phyloP scores from a whole-genome alignment of 2,329 filamentous ascomycete genomes.

The Tetracladium maxilliforme region DNA sequence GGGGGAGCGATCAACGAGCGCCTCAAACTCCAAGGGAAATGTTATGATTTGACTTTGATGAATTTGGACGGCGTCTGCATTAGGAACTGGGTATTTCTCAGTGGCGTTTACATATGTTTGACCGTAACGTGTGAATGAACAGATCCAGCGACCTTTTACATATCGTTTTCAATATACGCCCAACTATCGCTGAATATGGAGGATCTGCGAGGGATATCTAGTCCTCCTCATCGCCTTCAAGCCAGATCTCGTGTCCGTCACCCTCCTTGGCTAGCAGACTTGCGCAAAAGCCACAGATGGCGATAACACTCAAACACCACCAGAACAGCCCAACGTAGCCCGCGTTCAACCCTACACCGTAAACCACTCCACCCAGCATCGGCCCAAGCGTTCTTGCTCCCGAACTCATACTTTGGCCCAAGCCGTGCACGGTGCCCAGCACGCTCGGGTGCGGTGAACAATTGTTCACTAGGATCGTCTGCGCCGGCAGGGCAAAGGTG shows the following conservation, averaged over 20 bases:
- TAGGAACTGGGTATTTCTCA: too few species aligned
- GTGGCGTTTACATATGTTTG: too few species aligned
- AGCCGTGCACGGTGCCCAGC: constrained; percentile 39
- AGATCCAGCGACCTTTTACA: too few species aligned
- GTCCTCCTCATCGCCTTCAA: constrained; percentile 43
- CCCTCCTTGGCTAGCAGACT: constrained; percentile 44
- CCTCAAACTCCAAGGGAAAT: too few species aligned
- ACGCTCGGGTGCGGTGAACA: constrained; percentile 42
- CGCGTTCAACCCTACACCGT: constrained; percentile 39
- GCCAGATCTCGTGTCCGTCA: constrained; percentile 48
- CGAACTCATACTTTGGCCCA: constrained; percentile 43
- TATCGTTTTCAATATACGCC: too few species aligned
- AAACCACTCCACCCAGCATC: constrained; percentile 42
- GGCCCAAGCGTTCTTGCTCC: constrained; percentile 45
- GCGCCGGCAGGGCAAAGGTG: constrained; percentile 49
- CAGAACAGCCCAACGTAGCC: constrained; percentile 34
- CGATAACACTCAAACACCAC: constrained; percentile 30
- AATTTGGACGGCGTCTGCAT: too few species aligned
- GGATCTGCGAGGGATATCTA: too few species aligned
- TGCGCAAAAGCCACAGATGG: constrained; percentile 29
- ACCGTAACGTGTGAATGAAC: too few species aligned
- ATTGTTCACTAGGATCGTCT: constrained; percentile 47
- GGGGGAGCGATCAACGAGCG: too few species aligned
- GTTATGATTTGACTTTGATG: too few species aligned
- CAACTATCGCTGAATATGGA: too few species aligned